Evolutionary conservation across 192 early-diverging fungal species (phyloP), one percentile per base, ranked within the genome.

Genomic region (Linnemannia hyalina): DNA sequence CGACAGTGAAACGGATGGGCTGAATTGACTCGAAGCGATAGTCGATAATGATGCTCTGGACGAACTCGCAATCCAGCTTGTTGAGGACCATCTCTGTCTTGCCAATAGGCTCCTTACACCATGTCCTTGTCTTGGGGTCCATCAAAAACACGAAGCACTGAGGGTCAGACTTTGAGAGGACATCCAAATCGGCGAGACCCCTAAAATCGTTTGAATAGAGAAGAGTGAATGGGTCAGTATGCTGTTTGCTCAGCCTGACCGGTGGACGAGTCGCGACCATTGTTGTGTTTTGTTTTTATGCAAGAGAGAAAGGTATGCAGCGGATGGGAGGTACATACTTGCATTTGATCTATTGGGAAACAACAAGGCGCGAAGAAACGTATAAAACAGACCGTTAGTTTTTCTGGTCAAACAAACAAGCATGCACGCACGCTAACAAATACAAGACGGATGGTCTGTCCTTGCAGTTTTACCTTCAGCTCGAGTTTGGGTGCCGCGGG

Each of bases 61-160:
- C 80, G 81, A 92, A 92, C 29, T 92, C 84, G 52, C 91, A 91
- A n/a, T 91, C 88, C 23, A 91, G 80, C 42, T 90, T 85, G 71
- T 92, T 88, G 41, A 88, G 80, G 13, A 92, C 63, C 55, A 90
- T 78, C 76, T 92, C 92, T 22, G 92, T 92, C 60, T 88, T 81
- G 23, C 74, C 77, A 18, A 80, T 70, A 8, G 83, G 80, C 26
- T 81, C 72, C 68, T 80, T 85, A 57, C 35, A 38, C 83, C 84
- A 89, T 41, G 79, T 80, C 36, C 85, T 75, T 22, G 83, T 89
- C 35, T 79, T 82, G 35, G 63, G 47, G 36, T 89, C 84, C 73
- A 83, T 83, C 68, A 86, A 22, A 29, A 87, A 86, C 68, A 89
- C 76, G 18, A 87, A 69, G 65, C 84, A 77, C 77, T 87, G 88